These are phyloP conservation scores for Auriscalpium microsporum DNA, from an alignment of 768 basidiomycete genomes.

Conservation along the genomic window DNA sequence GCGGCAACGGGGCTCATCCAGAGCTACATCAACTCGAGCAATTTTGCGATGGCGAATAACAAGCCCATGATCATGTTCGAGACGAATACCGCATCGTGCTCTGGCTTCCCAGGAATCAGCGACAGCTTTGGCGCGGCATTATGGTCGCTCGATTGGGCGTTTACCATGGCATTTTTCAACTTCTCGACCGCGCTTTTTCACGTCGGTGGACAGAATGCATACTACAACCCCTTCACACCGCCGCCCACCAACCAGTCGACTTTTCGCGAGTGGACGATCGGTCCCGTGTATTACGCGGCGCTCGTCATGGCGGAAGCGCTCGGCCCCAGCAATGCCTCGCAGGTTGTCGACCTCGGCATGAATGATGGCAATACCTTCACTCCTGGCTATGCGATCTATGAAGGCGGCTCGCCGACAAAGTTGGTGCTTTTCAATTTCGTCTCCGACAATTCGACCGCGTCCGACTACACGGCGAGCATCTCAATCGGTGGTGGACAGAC, in stretches of 20 bases:
- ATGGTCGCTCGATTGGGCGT: constrained; percentile 45
- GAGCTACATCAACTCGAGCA: constrained; percentile 42
- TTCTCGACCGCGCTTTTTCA: constrained; percentile 37
- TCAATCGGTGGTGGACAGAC: constrained; percentile 36
- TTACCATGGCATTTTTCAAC: constrained; percentile 44
- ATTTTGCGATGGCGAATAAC: constrained; percentile 27
- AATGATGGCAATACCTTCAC: constrained; percentile 45
- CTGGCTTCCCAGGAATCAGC: constrained; percentile 42
- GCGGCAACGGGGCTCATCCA: constrained; percentile 39
- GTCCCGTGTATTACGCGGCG: constrained; percentile 66
- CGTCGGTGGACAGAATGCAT: constrained; percentile 55
- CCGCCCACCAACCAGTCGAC: constrained; percentile 47
- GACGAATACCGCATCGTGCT: constrained; percentile 47
- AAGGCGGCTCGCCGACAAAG: constrained; percentile 51
- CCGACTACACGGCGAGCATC: constrained; percentile 44
- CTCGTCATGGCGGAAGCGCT: constrained; percentile 64
- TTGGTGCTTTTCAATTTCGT: constrained; percentile 71
- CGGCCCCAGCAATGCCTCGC: constrained; percentile 55
- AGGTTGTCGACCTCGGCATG: constrained; percentile 56
- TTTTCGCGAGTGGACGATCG: constrained; percentile 64
- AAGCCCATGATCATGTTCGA: constrained; percentile 49
- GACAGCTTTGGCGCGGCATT: constrained; percentile 48
- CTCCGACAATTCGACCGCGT: constrained; percentile 47
- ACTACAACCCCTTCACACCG: constrained; percentile 47
- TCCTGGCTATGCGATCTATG: constrained; percentile 65